Evolutionary conservation across 2,329 filamentous ascomycete genomes (phyloP).

Genomic region (Alternaria panax): DNA sequence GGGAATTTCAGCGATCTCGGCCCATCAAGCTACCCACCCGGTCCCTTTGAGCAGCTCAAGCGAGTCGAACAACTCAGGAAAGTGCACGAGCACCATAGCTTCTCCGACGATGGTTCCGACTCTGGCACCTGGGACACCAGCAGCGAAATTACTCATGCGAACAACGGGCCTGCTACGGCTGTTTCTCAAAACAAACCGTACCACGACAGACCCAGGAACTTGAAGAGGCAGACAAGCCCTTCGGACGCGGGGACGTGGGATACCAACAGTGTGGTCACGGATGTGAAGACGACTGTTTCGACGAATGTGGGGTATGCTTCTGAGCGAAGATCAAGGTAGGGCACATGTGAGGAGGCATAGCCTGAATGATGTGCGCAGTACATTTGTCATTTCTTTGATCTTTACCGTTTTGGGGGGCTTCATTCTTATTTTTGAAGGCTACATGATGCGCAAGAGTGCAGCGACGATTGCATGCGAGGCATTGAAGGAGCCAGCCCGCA

Average conservation of each 20-base stretch:
- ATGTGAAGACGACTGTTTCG: slow-evolving; percentile 15
- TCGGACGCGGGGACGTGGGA: slow-evolving; percentile 16
- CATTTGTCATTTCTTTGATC: neutral
- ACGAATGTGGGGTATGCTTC: slow-evolving; percentile 10
- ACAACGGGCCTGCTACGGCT: slow-evolving; percentile 11
- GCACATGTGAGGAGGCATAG: neutral
- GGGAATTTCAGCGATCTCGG: slow-evolving; percentile 3
- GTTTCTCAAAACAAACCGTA: slow-evolving; percentile 12
- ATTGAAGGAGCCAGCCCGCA: slow-evolving; percentile 9
- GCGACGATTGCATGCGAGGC: neutral
- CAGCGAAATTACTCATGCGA: slow-evolving; percentile 16
- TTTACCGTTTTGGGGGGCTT: neutral
- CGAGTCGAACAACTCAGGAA: slow-evolving; percentile 10
- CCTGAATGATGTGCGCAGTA: neutral
- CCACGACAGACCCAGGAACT: slow-evolving; percentile 2
- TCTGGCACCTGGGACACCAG: slow-evolving; percentile 17
- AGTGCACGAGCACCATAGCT: slow-evolving; percentile 5
- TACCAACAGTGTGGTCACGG: slow-evolving; percentile 16
- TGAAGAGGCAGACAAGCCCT: slow-evolving; percentile 12
- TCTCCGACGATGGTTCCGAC: slow-evolving; percentile 15
- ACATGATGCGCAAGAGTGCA: neutral
- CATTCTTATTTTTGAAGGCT: neutral
- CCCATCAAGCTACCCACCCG: slow-evolving; percentile 8
- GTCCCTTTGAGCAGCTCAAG: slow-evolving; percentile 13
- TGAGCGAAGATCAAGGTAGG: slow-evolving; percentile 6